Base-by-base conservation (phyloP, 1,139 yeast genomes). In the Kodamaea plutei region DNA sequence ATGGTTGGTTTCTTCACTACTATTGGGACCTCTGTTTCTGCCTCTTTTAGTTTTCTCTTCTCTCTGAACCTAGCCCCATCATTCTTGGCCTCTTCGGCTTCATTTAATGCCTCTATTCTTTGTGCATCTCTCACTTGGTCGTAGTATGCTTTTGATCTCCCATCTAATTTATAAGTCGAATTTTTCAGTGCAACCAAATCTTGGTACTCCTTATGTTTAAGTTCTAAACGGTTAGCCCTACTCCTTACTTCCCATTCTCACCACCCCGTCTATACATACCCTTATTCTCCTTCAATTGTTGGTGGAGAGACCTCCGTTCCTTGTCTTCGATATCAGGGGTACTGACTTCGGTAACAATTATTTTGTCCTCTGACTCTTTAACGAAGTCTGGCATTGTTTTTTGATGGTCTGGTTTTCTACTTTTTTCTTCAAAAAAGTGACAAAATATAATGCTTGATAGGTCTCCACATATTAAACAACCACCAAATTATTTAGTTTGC, bases 121-220 rank as follows among this genome's bases (percentile, higher is more conserved):
- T 50, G 53, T 19, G 45, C 32, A 16, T 37, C 35, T 25, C 43
- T 36, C 23, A 63, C 41, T 19, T 44, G 34, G 6, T 53, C 48
- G 36, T 56, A 61, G 35, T 47, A 61, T 8, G 31, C 24, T 18
- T 44, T 41, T 2, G 48, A 34, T 21, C 39, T 37, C 12, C 36
- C 43, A 30, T 43, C 47, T 20, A 45, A 34, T 24, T 42, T 44
- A 31, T 41, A 45, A 2, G 49, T 34, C 5, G 47, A 36, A 29
- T 47, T 48, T 11, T 43, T 34, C 16, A 28, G 35, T 4, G 41
- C 42, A 28, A 46, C 26, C 25, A 38, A 38, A 15, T 40, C 38
- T 26, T 47, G 48, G 29, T 35, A 41, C 18, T 47, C 50, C 23
- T 14, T 29, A 19, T 44, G 44, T 20, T 42, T 44, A 28, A 30